Evolutionary conservation across 75 land plant genomes (phyloP), one percentile per base, ranked within the genome.

Genomic region (Picea glauca): DNA sequence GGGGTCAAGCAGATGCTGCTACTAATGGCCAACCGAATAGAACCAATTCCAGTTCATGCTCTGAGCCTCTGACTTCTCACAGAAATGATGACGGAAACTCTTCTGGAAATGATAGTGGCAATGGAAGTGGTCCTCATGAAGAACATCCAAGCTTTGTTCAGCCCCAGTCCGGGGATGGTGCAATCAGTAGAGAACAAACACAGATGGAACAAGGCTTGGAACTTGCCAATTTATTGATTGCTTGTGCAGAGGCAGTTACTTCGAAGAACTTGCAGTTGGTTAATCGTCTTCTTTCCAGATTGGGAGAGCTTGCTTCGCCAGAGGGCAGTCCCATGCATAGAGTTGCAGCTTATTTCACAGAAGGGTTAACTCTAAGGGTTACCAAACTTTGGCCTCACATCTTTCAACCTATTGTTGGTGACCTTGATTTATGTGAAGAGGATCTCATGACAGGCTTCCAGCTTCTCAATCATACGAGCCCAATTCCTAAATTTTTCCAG

Each of bases 401-500:
- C 40, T 96, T 92, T 83, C 84, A 85, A 57, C 77, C 89, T 33
- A 43, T 80, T 6, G 31, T 59, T n/a, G 74, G 83, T 30, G 94
- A 88, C 32, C 30, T 85, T 20, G 85, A 86, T 40, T 80, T 77
- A 23, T 76, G 32, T 1, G 91, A 91, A 23, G 93, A 90, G 17
- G 85, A 81, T 54, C 76, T 33, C 31, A 85, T 84, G 14, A 83
- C 87, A 1, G 91, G 94, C 26, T 79, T 89, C 74, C 87, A 92
- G 82, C 81, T 92, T 18, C 85, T 96, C 65, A 94, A 96, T 72
- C 87, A 89, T 46, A 90, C 87, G 17, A 89, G 82, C 60, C 99
- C 99, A 5, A 83, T 90, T 58, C 91, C 90, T 31, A 96, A 92
- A 79, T 96, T 96, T 80, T 57, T 90, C 43, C 99, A 96, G 59